These are phyloP conservation scores for Cornus kousa DNA, from an alignment of 148 eudicot species.

Conservation along the genomic window DNA sequence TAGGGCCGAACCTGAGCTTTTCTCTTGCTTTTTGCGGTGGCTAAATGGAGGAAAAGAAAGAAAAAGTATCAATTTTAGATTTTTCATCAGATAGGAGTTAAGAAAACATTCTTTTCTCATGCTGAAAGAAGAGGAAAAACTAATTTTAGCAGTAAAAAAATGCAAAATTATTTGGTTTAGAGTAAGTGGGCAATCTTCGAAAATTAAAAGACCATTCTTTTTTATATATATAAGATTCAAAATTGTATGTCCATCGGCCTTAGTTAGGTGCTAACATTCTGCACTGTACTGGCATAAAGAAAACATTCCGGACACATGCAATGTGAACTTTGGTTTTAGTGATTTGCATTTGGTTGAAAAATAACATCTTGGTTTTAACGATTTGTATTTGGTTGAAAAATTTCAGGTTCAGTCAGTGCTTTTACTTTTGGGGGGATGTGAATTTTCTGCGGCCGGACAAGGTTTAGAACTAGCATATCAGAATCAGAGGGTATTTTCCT, in stretches of 20 bases:
- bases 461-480: slow-evolving; percentile 37
- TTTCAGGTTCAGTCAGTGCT: slow-evolving; percentile 67
- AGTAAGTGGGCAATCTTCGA: neutral
- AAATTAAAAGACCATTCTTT: neutral
- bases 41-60: neutral
- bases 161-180: neutral
- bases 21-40: neutral
- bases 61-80: neutral
- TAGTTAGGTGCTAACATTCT: neutral
- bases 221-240: no score
- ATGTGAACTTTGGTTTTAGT: neutral
- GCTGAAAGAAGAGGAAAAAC: neutral
- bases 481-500: slow-evolving; percentile 45
- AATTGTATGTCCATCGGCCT: neutral
- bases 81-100: neutral
- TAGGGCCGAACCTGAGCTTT: neutral
- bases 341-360: neutral
- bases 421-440: slow-evolving; percentile 52
- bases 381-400: neutral
- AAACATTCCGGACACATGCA: neutral
- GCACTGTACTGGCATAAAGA: neutral
- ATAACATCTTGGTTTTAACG: neutral
- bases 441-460: slow-evolving; percentile 42
- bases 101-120: neutral
- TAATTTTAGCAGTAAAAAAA: neutral